Base-by-base conservation (phyloP, 225 moss, liverwort and hornwort species). In the Bryoerythrophyllum caledonicum region DNA sequence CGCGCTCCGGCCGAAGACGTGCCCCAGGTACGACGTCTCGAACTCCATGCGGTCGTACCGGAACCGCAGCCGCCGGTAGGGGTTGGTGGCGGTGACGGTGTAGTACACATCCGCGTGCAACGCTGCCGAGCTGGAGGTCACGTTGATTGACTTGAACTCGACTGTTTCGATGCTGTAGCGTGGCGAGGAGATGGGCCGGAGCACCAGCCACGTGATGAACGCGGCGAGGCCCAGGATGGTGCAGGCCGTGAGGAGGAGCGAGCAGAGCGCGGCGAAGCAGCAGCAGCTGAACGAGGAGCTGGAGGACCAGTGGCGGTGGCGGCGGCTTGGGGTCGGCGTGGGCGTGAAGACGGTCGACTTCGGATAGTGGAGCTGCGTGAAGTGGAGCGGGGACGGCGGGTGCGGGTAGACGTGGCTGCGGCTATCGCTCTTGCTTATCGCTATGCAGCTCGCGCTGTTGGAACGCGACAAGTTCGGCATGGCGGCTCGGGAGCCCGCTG, bases 11-110 rank as follows among this genome's bases (percentile, higher is more conserved):
- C 91, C 93, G 27, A 95, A 83, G 1, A 65, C 73, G 0, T 70
- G 6, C 7, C 85, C 88, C 7, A 72, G 37, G 63, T 90, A 88
- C 5, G 74, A 75, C 25, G 82, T 81, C 0, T 87, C 35, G 1
- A 95, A 75, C 24, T 77, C 65, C 37, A 95, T 80, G 0, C 13
- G 20, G 14, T 93, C 90, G 71, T 89, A 93, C 72, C 86, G 73
- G 55, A 95, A 86, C 15, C 83, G 86, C 27, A 93, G 82, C 43
- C 81, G 87, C 67, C 49, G 62, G 51, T 91, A 93, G 3, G 6
- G 11, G 61, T 95, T 95, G 11, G 76, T 79, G 11, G 86, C 88
- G 17, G 84, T 48, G 17, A 92, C 48, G 20, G 71, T 68, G 73
- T 76, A 86, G 0, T 74, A 7, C 0, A 72, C 65, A 14, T 75